Evolutionary conservation across 2,329 filamentous ascomycete species (phyloP), one percentile per base, ranked within the genome.

Genomic region (Neopestalotiopsis sp.): DNA sequence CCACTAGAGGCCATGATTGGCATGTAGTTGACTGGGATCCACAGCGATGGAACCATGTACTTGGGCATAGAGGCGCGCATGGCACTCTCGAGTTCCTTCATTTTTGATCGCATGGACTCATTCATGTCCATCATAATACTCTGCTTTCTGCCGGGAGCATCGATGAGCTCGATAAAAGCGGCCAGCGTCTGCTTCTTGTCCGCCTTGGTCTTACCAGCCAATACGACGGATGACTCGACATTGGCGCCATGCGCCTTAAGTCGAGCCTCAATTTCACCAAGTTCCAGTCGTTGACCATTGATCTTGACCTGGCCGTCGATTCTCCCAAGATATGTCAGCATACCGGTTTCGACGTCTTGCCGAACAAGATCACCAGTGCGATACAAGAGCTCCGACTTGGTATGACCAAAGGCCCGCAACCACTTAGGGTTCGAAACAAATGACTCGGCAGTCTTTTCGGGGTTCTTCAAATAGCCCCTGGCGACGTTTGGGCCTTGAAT

Each of bases 221-320:
- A 12, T 6, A 68, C 67, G 45, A 68, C 56, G 13, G 61, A 42
- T 38, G 61, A 65, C 38, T 66, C 61, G 20, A 68, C 49, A n/a
- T 59, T 52, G 20, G 45, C 58, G 7, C 61, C 67, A 10, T 42
- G 49, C 24, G 52, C 28, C 64, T 66, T 58, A 12, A 66, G 42
- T 10, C 52, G 34, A 45, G 34, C 38, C 24, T 68, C 69, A 68
- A 87, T 78, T 6, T 86, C 85, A 9, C 74, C 72, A 0, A 86
- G 73, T 13, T 86, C 84, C 28, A 86, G 79, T 2, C 83, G 77
- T 12, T 81, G 61, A 0, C 83, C 82, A 4, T 77, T 75, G 1
- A 84, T 70, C 71, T 85, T 85, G 67, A 84, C 73, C 57, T 82
- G 79, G 2, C 74, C 77, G 69, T 84, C 81, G 1, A 81, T 76